Conservation (phyloP, 805 yeast genomes). For the Saccharomycopsis microspora region DNA sequence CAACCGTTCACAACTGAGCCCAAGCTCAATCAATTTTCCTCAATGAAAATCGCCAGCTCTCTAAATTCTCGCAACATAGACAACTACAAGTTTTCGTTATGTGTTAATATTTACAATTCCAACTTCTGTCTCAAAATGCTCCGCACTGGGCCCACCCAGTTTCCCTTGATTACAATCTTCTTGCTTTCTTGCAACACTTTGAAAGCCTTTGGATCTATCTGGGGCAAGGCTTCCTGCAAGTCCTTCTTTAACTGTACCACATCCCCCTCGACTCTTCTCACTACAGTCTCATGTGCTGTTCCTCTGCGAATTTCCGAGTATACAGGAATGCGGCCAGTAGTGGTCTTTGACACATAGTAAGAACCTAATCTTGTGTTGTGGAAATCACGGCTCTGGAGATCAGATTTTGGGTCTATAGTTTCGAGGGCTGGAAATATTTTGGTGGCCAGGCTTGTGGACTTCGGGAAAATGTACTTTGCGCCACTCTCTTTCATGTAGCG, state of each 20-base stretch:
- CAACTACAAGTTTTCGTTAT: too few relatives aligned
- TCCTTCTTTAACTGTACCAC: conserved; percentile 55
- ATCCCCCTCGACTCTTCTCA: conserved; percentile 63
- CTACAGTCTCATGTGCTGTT: conserved; percentile 55
- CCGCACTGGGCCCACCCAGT: conserved; percentile 20
- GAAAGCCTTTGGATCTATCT: conserved; percentile 35
- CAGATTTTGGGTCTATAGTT: conserved; percentile 6
- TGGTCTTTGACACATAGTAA: conserved; percentile 30
- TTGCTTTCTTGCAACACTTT: conserved; percentile 38
- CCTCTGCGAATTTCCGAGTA: conserved; percentile 58
- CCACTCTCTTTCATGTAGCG: conserved; percentile 7
- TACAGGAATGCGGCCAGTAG: conserved; percentile 67
- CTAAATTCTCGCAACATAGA: too few relatives aligned
- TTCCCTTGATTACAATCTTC: conserved; percentile 43
- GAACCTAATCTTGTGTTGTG: neutral
- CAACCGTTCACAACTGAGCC: too few relatives aligned
- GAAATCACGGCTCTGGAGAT: conserved; percentile 6
- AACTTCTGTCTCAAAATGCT: conserved; percentile 1
- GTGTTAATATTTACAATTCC: neutral
- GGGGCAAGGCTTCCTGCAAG: conserved; percentile 38
- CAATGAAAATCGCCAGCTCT: too few relatives aligned
- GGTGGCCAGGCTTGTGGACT: neutral
- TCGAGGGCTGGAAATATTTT: conserved; percentile 12
- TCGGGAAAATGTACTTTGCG: conserved; percentile 1
- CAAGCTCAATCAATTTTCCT: too few relatives aligned